Percentiles rank a stretch among this genome's conserved stretches.
These are phyloP conservation scores for Diplodia intermedia DNA, from an alignment of 2,329 filamentous ascomycete species.

Conservation along the genomic window DNA sequence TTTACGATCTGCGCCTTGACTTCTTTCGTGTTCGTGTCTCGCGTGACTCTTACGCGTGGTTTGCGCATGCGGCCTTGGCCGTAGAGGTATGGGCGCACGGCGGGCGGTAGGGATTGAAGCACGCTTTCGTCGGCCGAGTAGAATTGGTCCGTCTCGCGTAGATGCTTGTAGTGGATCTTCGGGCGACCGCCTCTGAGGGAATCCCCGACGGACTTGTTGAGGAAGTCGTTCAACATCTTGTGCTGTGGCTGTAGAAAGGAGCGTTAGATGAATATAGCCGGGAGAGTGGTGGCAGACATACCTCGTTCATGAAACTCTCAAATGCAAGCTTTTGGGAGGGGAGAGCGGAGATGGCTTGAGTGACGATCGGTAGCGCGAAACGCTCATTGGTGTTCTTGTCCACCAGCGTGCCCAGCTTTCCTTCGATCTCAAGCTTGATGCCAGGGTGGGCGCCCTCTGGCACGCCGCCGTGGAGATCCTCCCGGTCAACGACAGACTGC, in stretches of 20 bases:
- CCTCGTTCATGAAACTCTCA: constrained; percentile 75
- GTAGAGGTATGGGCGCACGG: constrained; percentile 46
- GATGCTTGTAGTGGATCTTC: constrained; percentile 79
- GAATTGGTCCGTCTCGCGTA: constrained; percentile 82
- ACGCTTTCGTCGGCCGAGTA: constrained; percentile 50
- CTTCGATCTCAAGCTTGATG: constrained; percentile 85
- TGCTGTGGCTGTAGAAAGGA: constrained; percentile 70
- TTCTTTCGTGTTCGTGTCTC: constrained; percentile 73
- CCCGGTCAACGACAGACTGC: constrained; percentile 69
- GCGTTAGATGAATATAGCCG: background rate
- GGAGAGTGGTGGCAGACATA: constrained; percentile 41
- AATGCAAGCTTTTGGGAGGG: constrained; percentile 67
- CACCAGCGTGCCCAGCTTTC: constrained; percentile 84
- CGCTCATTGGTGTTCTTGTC: constrained; percentile 74
- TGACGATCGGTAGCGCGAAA: constrained; percentile 69
- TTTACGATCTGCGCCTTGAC: constrained; percentile 88
- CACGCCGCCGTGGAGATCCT: constrained; percentile 55
- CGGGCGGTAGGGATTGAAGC: constrained; percentile 53
- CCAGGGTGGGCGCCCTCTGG: constrained; percentile 54
- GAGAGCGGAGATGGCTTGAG: constrained; percentile 63
- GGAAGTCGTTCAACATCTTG: constrained; percentile 79
- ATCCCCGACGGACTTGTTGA: constrained; percentile 72
- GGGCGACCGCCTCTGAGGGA: constrained; percentile 60
- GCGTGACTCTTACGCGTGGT: constrained; percentile 63
- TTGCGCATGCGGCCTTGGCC: constrained; percentile 34